phyloP scores from a whole-genome alignment of 106 monocot species.

The Posidonia australis region DNA sequence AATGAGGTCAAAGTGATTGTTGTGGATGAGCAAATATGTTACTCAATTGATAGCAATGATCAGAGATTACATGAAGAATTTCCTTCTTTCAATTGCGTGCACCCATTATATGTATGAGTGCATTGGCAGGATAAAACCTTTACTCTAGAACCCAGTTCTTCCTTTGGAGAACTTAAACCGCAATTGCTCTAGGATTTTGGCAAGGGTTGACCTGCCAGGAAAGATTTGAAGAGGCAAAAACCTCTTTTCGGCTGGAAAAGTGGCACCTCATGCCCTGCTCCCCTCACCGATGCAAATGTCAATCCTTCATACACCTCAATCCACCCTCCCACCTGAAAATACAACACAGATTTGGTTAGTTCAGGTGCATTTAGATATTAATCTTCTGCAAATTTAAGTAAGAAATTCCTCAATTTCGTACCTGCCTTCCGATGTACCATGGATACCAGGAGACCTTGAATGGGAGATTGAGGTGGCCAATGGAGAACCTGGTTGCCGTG shows the following conservation, averaged over 20 bases:
- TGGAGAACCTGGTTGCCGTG: conserved; percentile 84
- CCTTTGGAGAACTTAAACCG: background rate
- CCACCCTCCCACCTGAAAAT: conserved; percentile 72
- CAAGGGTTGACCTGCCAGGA: conserved; percentile 47
- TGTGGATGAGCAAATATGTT: no score
- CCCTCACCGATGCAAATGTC: conserved; percentile 55
- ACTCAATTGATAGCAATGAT: no score
- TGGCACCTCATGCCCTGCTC: conserved; percentile 88
- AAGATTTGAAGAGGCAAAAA: conserved; percentile 52
- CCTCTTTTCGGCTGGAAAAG: conserved; percentile 63
- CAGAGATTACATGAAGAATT: no score
- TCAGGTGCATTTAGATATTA: background rate
- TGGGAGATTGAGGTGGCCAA: conserved; percentile 70
- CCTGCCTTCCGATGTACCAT: conserved; percentile 74
- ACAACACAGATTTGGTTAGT: background rate
- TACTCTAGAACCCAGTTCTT: no score
- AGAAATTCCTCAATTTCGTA: conserved; percentile 7
- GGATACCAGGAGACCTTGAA: conserved; percentile 60
- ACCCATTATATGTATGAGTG: no score
- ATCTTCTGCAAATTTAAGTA: background rate
- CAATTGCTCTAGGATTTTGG: conserved; percentile 33
- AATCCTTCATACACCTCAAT: conserved; percentile 77
- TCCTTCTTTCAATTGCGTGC: no score
- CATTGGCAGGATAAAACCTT: no score
- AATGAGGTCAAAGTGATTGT: no score